Evolutionary conservation across 345 rosid genomes (phyloP).

Genomic region (Syzygium oleosum): DNA sequence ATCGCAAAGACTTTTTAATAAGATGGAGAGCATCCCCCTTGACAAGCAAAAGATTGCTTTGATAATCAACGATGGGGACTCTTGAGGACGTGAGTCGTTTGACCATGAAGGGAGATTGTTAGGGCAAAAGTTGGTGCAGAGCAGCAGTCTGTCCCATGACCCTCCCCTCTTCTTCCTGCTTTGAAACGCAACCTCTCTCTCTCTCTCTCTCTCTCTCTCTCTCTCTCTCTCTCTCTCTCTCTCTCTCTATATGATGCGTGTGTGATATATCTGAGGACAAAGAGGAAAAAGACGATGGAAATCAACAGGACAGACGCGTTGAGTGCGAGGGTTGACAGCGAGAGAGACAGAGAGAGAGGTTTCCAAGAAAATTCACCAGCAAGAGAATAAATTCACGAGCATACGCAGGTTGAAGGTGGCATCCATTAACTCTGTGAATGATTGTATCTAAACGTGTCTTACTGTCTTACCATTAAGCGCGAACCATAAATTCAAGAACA

Average conservation of each 20-base stretch:
- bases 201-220: neutral
- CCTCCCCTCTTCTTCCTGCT: neutral
- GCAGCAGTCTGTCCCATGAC: neutral
- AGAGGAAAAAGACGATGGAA: neutral
- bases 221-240: neutral
- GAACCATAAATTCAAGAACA: neutral
- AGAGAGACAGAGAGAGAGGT: neutral
- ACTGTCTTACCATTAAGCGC: neutral
- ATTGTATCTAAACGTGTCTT: neutral
- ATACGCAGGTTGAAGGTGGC: neutral
- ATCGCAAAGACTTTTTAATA: neutral
- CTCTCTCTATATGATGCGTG: no score
- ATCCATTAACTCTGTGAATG: neutral
- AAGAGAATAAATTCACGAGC: neutral
- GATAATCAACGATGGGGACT: neutral
- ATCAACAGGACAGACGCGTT: neutral
- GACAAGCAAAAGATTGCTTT: neutral
- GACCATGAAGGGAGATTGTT: conserved; percentile 1
- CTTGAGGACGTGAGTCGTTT: neutral
- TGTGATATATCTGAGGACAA: neutral
- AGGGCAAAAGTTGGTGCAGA: conserved; percentile 4
- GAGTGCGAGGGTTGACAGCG: neutral
- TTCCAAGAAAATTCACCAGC: neutral
- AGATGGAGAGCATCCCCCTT: neutral
- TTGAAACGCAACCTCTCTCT: neutral